Conservation (phyloP, 345 rosid species). For the Citrus inodora region DNA sequence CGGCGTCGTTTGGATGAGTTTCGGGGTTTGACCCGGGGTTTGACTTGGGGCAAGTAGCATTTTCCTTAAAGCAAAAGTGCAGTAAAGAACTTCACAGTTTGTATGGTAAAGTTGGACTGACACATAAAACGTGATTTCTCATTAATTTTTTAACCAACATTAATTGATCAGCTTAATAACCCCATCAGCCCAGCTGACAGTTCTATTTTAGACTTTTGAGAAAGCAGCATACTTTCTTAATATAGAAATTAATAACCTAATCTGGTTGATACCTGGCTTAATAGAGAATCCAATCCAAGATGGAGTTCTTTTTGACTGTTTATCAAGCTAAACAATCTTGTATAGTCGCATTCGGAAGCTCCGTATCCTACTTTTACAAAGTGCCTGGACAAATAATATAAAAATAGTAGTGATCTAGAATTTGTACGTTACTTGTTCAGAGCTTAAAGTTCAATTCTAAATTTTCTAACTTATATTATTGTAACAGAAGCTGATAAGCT, state of each 20-base stretch:
- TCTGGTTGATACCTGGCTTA: not conserved
- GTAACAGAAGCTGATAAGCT: not conserved
- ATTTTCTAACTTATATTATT: not conserved
- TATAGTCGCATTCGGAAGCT: not conserved
- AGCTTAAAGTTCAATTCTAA: not conserved
- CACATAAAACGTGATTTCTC: not conserved
- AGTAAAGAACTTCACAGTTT: not conserved
- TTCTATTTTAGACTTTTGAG: not conserved
- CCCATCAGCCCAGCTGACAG: not conserved
- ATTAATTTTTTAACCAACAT: no score
- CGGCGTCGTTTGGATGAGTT: no score
- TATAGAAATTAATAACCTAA: not conserved
- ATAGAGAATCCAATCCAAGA: not conserved
- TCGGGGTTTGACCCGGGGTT: no score
- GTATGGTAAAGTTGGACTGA: not conserved
- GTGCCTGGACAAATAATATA: not conserved
- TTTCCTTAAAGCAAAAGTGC: not conserved
- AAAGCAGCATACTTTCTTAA: not conserved
- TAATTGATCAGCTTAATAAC: not conserved
- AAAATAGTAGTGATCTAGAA: not conserved
- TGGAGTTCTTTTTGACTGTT: not conserved
- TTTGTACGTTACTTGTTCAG: not conserved
- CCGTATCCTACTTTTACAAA: not conserved
- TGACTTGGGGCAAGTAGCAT: no score
- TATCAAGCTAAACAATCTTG: not conserved